Percentiles rank a stretch among this genome's conserved stretches.
These are phyloP conservation scores for Maudiozyma barnettii DNA, from an alignment of 805 yeast genomes.

Conservation along the genomic window DNA sequence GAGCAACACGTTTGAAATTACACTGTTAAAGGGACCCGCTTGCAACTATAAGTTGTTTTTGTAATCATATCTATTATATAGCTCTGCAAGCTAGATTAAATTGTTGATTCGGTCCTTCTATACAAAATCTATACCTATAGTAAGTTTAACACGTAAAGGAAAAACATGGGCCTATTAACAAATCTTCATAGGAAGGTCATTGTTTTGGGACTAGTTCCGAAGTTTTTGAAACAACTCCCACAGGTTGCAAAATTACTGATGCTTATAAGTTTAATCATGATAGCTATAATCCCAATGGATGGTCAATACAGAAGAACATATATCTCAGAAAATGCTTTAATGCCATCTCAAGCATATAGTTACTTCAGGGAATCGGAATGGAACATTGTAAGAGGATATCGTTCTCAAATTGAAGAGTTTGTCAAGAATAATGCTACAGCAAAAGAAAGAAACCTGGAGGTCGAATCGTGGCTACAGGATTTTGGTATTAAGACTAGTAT, in stretches of 20 bases:
- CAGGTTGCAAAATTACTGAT: conserved; percentile 34
- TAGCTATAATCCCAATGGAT: conserved; percentile 56
- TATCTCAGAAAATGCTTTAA: conserved; percentile 88
- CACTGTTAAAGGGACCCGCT: too few species aligned
- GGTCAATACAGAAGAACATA: conserved; percentile 81
- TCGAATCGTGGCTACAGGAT: conserved; percentile 54
- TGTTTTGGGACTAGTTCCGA: conserved; percentile 39
- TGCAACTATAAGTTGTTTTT: too few species aligned
- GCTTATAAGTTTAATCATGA: conserved; percentile 43
- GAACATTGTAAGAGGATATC: conserved; percentile 80
- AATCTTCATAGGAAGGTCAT: conserved; percentile 35
- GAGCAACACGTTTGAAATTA: too few species aligned
- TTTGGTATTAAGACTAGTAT: conserved; percentile 60
- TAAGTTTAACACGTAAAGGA: not conserved
- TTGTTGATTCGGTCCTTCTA: too few species aligned
- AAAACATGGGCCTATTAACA: conserved; percentile 19
- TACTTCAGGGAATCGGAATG: conserved; percentile 91
- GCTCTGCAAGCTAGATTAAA: too few species aligned
- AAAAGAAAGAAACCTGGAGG: conserved; percentile 34
- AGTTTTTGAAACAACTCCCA: conserved; percentile 36
- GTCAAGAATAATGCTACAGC: conserved; percentile 16
- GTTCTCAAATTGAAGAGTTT: conserved; percentile 37
- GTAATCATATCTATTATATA: too few species aligned
- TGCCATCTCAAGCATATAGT: conserved; percentile 92
- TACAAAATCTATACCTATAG: not conserved